Base-by-base conservation (phyloP, 257 asterid species). In the Plantago ovata region DNA sequence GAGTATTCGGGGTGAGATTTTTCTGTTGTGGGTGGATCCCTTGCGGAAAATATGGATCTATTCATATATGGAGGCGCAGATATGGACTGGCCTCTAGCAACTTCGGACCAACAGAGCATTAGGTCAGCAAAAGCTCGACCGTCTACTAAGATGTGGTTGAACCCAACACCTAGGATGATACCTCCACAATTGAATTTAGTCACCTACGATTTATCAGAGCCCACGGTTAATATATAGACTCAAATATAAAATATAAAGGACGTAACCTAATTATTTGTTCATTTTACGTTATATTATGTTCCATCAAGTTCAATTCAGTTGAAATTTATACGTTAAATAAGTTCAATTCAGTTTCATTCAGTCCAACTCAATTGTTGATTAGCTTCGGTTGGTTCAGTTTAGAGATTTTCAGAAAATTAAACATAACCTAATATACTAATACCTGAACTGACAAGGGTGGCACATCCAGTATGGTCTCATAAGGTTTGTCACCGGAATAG, bases 381-480 rank as follows among this genome's bases (percentile, higher is more conserved):
- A n/a, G n/a, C n/a, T n/a, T n/a, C n/a, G n/a, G n/a, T n/a, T n/a
- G n/a, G n/a, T n/a, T n/a, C n/a, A n/a, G n/a, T n/a, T n/a, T n/a
- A n/a, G n/a, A n/a, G n/a, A n/a, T 13, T 42, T 42, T 6, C 13
- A 18, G 15, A 42, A 42, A 42, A n/a, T n/a, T n/a, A 0, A 18
- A 42, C 48, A 42, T 12, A 43, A 3, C n/a, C 3, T 40, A 9
- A 40, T 9, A 40, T n/a, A n/a, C n/a, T 3, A 40, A 1, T 58
- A 58, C 65, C 65, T 60, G 57, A 47, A 60, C 65, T 36, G 65
- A 10, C 65, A 60, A 60, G 20, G 56, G 43, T 9, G 65, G 57
- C 15, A 36, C 36, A 5, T 47, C 47, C 13, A 47, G 15, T 16
- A 60, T 36, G 12, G 53, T 36, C 13, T 50, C 45, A 36, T 54